These are phyloP conservation scores for Aethionema arabicum DNA, from an alignment of 345 rosid species.

Conservation along the genomic window DNA sequence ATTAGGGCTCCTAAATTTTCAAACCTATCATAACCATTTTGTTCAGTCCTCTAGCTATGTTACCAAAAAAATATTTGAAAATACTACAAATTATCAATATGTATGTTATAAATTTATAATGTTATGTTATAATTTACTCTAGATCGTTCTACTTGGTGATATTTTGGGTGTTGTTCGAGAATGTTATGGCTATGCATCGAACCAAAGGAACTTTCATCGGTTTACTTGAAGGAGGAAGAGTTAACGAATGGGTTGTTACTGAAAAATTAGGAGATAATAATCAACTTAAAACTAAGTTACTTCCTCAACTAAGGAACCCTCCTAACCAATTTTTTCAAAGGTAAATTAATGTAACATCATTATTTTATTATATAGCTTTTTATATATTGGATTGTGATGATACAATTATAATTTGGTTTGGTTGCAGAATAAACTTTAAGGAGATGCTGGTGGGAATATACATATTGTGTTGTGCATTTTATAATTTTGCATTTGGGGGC, in stretches of 20 bases:
- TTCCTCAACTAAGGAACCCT: conserved; percentile 45
- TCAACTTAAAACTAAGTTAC: conserved; percentile 41
- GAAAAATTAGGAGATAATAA: conserved; percentile 86
- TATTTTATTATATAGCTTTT: background rate
- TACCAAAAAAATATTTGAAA: no score
- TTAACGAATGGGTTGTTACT: conserved; percentile 94
- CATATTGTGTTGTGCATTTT: conserved; percentile 71
- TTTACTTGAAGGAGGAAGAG: conserved; percentile 78
- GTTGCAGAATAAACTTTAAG: conserved; percentile 50
- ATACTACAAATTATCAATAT: no score
- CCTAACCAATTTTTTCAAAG: conserved; percentile 53
- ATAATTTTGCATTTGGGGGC: conserved; percentile 53
- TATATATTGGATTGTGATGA: background rate
- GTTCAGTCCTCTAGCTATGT: no score
- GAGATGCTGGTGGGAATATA: conserved; percentile 75
- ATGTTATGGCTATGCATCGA: conserved; percentile 63
- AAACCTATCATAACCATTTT: no score
- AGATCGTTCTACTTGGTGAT: conserved; percentile 54
- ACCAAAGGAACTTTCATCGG: conserved; percentile 71
- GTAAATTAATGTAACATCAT: conserved; percentile 30
- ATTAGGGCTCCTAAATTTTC: no score
- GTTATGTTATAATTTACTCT: background rate
- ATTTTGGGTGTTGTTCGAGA: conserved; percentile 61
- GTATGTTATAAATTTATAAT: no score
- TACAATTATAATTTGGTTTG: conserved; percentile 13